These are phyloP conservation scores for Pyrenophora seminiperda DNA, from an alignment of 2,329 filamentous ascomycete species.

Conservation along the genomic window DNA sequence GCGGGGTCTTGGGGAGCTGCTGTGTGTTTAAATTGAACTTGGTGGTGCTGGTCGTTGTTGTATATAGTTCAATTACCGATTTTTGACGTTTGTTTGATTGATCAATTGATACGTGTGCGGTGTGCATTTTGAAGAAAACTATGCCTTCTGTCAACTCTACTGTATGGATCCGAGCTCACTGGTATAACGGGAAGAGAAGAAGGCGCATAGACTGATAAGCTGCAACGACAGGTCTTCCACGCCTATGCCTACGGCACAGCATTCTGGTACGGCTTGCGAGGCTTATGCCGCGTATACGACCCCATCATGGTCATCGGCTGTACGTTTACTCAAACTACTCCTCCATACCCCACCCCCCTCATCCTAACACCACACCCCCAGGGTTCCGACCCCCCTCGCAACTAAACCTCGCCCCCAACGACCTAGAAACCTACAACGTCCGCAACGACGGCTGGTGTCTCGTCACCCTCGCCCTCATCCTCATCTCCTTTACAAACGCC, in stretches of 20 bases:
- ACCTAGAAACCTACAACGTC: slow-evolving; percentile 35
- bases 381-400: slow-evolving; percentile 35
- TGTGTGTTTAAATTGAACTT: neutral
- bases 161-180: neutral
- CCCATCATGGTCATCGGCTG: slow-evolving; percentile 33
- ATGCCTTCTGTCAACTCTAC: slow-evolving; percentile 14
- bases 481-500: slow-evolving; percentile 30
- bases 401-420: slow-evolving; percentile 26
- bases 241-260: slow-evolving; percentile 35
- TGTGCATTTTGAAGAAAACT: neutral
- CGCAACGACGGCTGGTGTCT: slow-evolving; percentile 36
- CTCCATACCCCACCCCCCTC: too few relatives aligned
- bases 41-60: neutral
- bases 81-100: neutral
- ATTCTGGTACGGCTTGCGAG: slow-evolving; percentile 35
- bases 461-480: slow-evolving; percentile 31
- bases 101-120: neutral
- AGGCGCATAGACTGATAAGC: neutral
- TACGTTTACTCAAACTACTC: slow-evolving; percentile 6
- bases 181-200: too few relatives aligned
- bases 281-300: slow-evolving; percentile 32
- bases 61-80: neutral
- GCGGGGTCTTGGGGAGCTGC: too few relatives aligned
- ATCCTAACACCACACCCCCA: slow-evolving; percentile 14
- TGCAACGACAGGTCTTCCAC: slow-evolving; percentile 24